These are phyloP conservation scores for Cardiospermum halicacabum DNA, from an alignment of 345 rosid genomes.

Conservation along the genomic window DNA sequence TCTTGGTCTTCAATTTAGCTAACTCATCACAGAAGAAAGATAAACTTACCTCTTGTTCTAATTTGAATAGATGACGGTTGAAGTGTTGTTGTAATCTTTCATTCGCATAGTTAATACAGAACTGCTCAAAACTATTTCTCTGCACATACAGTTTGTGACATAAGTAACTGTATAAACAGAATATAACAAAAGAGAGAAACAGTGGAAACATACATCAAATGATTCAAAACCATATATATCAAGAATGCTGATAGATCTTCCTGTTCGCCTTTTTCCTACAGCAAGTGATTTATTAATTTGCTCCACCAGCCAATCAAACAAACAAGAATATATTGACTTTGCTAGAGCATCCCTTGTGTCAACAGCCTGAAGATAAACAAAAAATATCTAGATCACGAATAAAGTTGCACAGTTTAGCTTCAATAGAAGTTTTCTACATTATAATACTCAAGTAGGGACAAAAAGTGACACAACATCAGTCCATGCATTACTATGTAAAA, in stretches of 20 bases:
- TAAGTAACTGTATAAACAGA: conserved; percentile 14
- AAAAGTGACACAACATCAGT: not conserved
- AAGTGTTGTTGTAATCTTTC: conserved; percentile 99
- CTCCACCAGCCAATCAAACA: conserved; percentile 95
- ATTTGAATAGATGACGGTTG: conserved; percentile 94
- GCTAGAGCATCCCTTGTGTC: conserved; percentile 94
- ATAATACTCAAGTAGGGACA: not conserved
- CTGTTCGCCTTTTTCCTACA: conserved; percentile 88
- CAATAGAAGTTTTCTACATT: not conserved
- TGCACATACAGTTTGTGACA: conserved; percentile 34
- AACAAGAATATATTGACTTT: conserved; percentile 84
- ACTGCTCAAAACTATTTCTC: conserved; percentile 99
- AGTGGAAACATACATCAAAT: conserved; percentile 61
- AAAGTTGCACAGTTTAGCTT: conserved; percentile 5
- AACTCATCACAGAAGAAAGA: not conserved
- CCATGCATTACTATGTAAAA: not conserved
- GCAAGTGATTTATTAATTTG: conserved; percentile 95
- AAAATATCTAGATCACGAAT: not conserved
- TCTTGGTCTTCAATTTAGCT: not conserved
- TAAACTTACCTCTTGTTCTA: conserved; percentile 87
- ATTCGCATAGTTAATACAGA: conserved; percentile 97
- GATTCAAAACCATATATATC: conserved; percentile 99
- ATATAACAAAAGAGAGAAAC: conserved; percentile 8
- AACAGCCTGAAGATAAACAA: conserved; percentile 51
- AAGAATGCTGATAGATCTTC: conserved; percentile 98